These are phyloP conservation scores for Platanthera zijinensis DNA, from an alignment of 106 monocot species.

Conservation along the genomic window DNA sequence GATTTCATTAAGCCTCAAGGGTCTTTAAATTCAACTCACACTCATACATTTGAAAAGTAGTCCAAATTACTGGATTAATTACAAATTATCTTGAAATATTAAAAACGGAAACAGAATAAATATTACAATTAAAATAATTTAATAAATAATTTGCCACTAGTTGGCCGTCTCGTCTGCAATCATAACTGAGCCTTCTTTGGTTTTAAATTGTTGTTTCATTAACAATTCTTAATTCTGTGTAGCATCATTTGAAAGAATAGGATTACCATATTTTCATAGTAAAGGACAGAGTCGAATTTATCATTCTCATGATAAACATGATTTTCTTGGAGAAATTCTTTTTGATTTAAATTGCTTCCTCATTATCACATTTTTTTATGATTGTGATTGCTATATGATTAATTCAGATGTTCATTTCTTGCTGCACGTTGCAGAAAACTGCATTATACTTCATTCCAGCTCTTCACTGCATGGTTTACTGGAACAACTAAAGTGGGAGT, in stretches of 20 bases:
- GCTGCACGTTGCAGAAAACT: neutral
- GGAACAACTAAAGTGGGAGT: neutral
- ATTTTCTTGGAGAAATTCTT: neutral
- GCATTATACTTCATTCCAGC: neutral
- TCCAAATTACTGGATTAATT: too few species aligned
- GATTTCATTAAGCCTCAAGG: too few species aligned
- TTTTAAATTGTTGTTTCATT: too few species aligned
- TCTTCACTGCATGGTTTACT: neutral
- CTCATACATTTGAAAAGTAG: too few species aligned
- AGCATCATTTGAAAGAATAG: neutral
- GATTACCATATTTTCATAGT: neutral
- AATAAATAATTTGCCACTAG: too few species aligned
- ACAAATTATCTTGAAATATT: too few species aligned
- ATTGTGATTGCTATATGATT: neutral
- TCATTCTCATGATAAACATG: neutral
- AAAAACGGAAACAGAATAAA: too few species aligned
- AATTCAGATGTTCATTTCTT: neutral
- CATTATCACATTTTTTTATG: neutral
- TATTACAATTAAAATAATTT: too few species aligned
- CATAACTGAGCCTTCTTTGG: too few species aligned
- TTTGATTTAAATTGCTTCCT: neutral
- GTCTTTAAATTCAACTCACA: too few species aligned
- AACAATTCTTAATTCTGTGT: neutral
- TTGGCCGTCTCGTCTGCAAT: too few species aligned
- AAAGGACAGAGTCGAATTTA: neutral